phyloP scores from a whole-genome alignment of 2,329 filamentous ascomycete species.

The Achaetomium macrosporum region DNA sequence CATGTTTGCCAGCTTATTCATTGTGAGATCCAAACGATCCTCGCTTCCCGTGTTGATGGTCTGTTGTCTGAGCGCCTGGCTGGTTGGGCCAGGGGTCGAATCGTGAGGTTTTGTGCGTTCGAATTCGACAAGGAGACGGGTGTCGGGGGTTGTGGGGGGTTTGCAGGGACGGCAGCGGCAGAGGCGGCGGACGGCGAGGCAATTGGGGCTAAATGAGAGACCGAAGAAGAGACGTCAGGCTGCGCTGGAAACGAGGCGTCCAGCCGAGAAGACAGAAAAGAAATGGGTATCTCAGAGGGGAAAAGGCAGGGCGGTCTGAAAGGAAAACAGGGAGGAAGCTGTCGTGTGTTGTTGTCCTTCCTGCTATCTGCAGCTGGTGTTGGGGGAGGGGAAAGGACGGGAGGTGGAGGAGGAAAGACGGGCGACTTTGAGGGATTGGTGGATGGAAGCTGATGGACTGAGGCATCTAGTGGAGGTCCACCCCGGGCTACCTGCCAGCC shows the following conservation, averaged over 20 bases:
- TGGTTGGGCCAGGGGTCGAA: neutral
- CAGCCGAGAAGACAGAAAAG: slow-evolving; percentile 37
- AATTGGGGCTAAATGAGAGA: slow-evolving; percentile 24
- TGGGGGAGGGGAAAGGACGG: slow-evolving; percentile 29
- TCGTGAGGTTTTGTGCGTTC: neutral
- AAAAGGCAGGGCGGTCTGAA: slow-evolving; percentile 11
- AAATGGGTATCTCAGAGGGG: slow-evolving; percentile 36
- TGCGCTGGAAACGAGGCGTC: slow-evolving; percentile 15
- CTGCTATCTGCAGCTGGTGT: slow-evolving; percentile 16
- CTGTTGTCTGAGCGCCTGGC: neutral
- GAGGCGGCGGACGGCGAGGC: slow-evolving; percentile 12
- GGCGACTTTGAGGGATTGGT: slow-evolving; percentile 23
- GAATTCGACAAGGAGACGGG: neutral
- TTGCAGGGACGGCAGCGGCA: slow-evolving; percentile 10
- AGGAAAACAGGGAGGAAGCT: slow-evolving; percentile 21
- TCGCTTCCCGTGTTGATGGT: slow-evolving; percentile 8
- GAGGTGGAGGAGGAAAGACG: slow-evolving; percentile 21
- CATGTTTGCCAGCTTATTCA: slow-evolving; percentile 69
- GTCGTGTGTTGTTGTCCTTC: slow-evolving; percentile 27
- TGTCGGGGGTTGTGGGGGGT: neutral
- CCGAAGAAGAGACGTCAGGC: slow-evolving; percentile 23
- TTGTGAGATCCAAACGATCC: slow-evolving; percentile 37
- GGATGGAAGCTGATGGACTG: slow-evolving; percentile 22
- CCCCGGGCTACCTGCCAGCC: neutral
- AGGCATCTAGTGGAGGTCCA: slow-evolving; percentile 9